Conservation (phyloP, 331 rosid species). For the Spiraea crenata region DNA sequence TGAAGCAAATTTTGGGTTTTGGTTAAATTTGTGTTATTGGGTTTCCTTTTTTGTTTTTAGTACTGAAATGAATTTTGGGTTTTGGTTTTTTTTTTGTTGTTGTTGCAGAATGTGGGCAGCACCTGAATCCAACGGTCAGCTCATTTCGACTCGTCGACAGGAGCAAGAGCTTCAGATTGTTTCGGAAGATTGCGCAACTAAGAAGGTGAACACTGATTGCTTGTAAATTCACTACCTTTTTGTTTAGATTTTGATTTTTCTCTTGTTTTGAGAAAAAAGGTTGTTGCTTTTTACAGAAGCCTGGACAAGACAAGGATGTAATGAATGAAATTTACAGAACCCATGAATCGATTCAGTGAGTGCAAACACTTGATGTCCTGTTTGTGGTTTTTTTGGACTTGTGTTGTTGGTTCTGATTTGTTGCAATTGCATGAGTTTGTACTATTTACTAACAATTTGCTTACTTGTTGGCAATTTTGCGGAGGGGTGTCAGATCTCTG, state of each 20-base stretch:
- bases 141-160: constrained; percentile 55
- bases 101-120: constrained; percentile 63
- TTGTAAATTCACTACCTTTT: not conserved
- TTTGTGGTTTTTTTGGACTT: constrained; percentile 25
- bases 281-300: constrained; percentile 44
- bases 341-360: constrained; percentile 93
- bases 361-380: constrained; percentile 25
- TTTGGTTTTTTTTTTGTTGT: constrained; percentile 2
- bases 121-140: constrained; percentile 55
- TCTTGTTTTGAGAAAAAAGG: not conserved
- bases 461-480: constrained; percentile 26
- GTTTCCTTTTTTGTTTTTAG: not conserved
- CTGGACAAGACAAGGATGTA: constrained; percentile 47
- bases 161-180: constrained; percentile 75
- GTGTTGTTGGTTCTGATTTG: constrained; percentile 17
- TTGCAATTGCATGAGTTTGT: not conserved
- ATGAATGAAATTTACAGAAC: constrained; percentile 64
- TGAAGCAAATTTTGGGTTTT: constrained; percentile 4
- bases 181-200: constrained; percentile 60
- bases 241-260: not conserved
- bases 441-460: constrained; percentile 9
- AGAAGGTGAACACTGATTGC: constrained; percentile 34
- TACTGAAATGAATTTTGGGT: constrained; percentile 12
- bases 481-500: constrained; percentile 65
- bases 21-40: not conserved